phyloP scores from a whole-genome alignment of 179 eudicot genomes.

The Gypsophila paniculata region DNA sequence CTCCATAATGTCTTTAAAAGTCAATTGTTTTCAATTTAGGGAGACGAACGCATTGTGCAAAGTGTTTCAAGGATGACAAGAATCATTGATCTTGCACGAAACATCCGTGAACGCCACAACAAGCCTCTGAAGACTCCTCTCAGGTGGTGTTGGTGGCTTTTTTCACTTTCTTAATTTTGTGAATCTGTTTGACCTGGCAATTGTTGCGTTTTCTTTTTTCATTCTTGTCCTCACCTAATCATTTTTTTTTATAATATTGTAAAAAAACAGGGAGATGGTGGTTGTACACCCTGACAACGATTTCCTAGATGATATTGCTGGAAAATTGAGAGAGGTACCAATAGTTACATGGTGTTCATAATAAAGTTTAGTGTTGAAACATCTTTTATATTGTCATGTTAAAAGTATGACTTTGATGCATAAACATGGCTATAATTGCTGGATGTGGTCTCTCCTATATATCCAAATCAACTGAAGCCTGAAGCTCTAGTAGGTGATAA shows the following conservation, averaged over 20 bases:
- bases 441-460: not conserved
- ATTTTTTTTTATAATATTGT: not conserved
- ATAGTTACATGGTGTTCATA: not conserved
- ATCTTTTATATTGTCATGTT: not conserved
- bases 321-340: conserved; percentile 77
- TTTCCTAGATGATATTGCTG: conserved; percentile 81
- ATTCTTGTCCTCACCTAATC: conserved; percentile 14
- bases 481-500: not conserved
- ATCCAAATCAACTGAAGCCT: too few species aligned
- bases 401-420: not conserved
- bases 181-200: not conserved
- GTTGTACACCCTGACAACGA: conserved; percentile 90
- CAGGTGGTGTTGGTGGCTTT: conserved; percentile 37
- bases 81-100: conserved; percentile 85
- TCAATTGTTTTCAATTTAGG: conserved; percentile 34
- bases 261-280: conserved; percentile 75
- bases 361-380: not conserved
- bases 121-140: conserved; percentile 94
- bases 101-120: conserved; percentile 96
- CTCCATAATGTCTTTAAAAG: not conserved
- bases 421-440: not conserved
- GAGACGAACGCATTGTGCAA: conserved; percentile 85
- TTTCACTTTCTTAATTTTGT: not conserved
- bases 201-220: conserved; percentile 5
- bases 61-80: conserved; percentile 93